Conservation (phyloP, 202 grass and related monocot genomes). For the Brachypodium distachyon region DNA sequence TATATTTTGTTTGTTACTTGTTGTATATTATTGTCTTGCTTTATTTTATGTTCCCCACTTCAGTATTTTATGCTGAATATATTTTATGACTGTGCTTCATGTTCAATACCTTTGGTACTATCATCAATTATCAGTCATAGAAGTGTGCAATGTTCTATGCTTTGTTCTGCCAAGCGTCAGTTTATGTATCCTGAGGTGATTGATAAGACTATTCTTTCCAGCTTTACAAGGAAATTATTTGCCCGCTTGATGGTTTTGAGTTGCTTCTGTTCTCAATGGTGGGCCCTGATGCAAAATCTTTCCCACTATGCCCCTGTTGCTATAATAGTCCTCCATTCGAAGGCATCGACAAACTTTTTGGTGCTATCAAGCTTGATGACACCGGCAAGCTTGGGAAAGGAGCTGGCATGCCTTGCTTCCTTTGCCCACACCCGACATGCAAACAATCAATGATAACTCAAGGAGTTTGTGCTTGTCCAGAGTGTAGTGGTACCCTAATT, state of each 20-base stretch:
- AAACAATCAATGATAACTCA: conserved; percentile 86
- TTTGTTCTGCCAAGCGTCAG: neutral
- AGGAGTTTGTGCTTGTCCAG: conserved; percentile 94
- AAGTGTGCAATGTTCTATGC: neutral
- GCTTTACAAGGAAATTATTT: conserved; percentile 95
- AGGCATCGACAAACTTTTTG: conserved; percentile 87
- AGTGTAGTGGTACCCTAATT: conserved; percentile 77
- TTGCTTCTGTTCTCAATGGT: conserved; percentile 78
- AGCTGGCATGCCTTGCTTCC: conserved; percentile 92
- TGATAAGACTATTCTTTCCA: conserved; percentile 39
- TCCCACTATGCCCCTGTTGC: conserved; percentile 90
- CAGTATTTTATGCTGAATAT: neutral
- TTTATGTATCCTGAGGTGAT: neutral
- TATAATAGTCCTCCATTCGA: conserved; percentile 92
- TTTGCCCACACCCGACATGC: conserved; percentile 85
- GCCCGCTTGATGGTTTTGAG: conserved; percentile 92
- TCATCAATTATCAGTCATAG: neutral
- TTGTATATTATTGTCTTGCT: neutral
- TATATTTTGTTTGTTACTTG: neutral
- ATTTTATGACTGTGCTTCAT: neutral
- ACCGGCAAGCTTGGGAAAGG: conserved; percentile 60
- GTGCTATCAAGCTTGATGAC: conserved; percentile 53
- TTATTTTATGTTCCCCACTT: conserved; percentile 9
- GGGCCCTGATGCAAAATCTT: conserved; percentile 82
- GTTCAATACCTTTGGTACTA: neutral